Evolutionary conservation across 345 rosid species (phyloP), one percentile per base, ranked within the genome.

Genomic region (Populus alba): DNA sequence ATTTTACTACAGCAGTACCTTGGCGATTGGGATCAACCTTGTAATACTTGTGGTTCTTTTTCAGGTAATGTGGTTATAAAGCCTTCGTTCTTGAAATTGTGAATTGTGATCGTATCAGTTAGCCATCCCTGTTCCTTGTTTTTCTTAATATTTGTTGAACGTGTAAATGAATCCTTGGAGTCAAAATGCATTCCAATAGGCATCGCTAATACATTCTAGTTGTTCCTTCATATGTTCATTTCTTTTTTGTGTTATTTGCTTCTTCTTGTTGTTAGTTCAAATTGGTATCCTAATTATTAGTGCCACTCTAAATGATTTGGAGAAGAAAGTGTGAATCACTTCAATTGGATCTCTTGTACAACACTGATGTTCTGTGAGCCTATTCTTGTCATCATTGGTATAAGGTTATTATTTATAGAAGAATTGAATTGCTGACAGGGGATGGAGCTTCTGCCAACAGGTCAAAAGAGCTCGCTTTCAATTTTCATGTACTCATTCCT

Each of bases 391-490:
- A 37, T 75, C 63, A 79, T 35, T 71, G 18, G 38, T 29, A 11
- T 8, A 29, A 11, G 51, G 68, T n/a, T 22, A 62, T 37, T 47
- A 43, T 33, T 33, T 33, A 33, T 33, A 74, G 35, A 15, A 20
- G 20, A 31, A 25, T 18, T 73, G 70, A 70, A 27, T 83, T 65
- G 15, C 83, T 82, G 71, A 53, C 86, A 95, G 98, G 99, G 99
- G 39, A 95, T 95, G 99, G 92, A 87, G 86, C 91, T 95, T 81
- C 80, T 95, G 62, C 96, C 98, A 72, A 93, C 98, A 35, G 97
- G 99, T 37, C 87, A 94, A 67, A 89, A 78, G 84, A 93, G 72
- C 83, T 93, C 97, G 12, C 89, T 93, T 68, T 97, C 91, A 37
- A 87, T 95, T 81, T 89, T 93, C 81, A 72, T 91, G 18, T 95